Conservation (phyloP, 2,329 filamentous ascomycete species). For the Lasiodiplodia citricola region DNA sequence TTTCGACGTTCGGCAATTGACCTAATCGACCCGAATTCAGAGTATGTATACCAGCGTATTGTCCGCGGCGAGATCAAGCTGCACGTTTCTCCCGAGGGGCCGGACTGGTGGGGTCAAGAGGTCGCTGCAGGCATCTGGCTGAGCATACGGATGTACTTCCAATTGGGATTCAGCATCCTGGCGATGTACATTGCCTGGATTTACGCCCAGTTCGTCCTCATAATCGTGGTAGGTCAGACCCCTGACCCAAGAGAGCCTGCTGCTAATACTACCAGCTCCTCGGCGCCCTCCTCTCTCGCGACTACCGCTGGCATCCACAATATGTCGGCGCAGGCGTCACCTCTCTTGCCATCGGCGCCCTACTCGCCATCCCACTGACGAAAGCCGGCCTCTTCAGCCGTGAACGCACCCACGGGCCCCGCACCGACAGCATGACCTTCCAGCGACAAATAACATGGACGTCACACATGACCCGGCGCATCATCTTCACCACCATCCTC, state of each 20-base stretch:
- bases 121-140: constrained; percentile 72
- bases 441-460: constrained; percentile 70
- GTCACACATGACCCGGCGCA: constrained; percentile 72
- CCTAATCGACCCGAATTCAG: constrained; percentile 52
- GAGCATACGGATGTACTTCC: constrained; percentile 71
- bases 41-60: constrained; percentile 50
- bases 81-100: constrained; percentile 73
- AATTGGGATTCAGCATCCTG: constrained; percentile 75
- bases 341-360: constrained; percentile 70
- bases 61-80: constrained; percentile 78
- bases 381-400: constrained; percentile 73
- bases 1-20: constrained; percentile 69
- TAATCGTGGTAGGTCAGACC: constrained; percentile 64
- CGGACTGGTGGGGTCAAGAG: constrained; percentile 78
- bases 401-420: constrained; percentile 62
- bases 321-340: constrained; percentile 71
- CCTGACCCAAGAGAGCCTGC: background rate
- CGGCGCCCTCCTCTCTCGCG: constrained; percentile 71
- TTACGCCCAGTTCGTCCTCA: constrained; percentile 74
- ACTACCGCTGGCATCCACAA: constrained; percentile 68
- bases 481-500: constrained; percentile 69
- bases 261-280: constrained; percentile 55
- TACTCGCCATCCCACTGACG: constrained; percentile 74
- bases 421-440: constrained; percentile 71
- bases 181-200: constrained; percentile 77